Conservation (phyloP, 345 rosid genomes). For the Noccaea caerulescens region DNA sequence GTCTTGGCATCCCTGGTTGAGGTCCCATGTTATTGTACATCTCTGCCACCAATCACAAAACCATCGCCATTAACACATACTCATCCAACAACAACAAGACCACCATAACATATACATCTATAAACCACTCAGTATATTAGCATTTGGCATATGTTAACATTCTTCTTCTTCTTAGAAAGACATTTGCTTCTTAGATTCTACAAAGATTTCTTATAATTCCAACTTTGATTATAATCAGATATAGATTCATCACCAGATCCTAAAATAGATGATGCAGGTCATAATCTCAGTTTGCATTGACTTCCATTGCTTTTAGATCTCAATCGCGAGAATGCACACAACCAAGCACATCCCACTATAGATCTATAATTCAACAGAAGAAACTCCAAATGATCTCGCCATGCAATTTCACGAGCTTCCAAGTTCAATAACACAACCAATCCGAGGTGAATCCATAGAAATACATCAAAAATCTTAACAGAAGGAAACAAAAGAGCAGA, state of each 20-base stretch:
- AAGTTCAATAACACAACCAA: background rate
- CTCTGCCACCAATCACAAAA: slow-evolving; percentile 32
- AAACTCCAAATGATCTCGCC: background rate
- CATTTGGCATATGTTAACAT: too few relatives aligned
- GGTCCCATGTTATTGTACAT: slow-evolving; percentile 53
- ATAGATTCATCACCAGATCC: slow-evolving; percentile 23
- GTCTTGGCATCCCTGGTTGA: slow-evolving; percentile 44
- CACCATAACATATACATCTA: background rate
- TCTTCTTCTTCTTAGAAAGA: background rate
- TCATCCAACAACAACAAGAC: background rate
- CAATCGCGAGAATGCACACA: slow-evolving; percentile 17
- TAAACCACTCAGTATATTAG: background rate
- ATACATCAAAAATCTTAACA: background rate
- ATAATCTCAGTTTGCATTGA: background rate
- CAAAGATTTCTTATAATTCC: background rate
- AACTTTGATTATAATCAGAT: background rate
- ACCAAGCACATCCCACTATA: background rate
- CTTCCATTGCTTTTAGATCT: background rate
- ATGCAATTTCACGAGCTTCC: background rate
- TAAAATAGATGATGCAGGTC: background rate
- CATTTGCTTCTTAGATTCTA: slow-evolving; percentile 3
- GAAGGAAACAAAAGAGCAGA: background rate
- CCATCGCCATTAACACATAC: slow-evolving; percentile 2
- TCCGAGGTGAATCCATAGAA: background rate
- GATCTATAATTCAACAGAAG: slow-evolving; percentile 16